phyloP scores from a whole-genome alignment of 768 basidiomycete genomes.

The Pleurotus djamor region DNA sequence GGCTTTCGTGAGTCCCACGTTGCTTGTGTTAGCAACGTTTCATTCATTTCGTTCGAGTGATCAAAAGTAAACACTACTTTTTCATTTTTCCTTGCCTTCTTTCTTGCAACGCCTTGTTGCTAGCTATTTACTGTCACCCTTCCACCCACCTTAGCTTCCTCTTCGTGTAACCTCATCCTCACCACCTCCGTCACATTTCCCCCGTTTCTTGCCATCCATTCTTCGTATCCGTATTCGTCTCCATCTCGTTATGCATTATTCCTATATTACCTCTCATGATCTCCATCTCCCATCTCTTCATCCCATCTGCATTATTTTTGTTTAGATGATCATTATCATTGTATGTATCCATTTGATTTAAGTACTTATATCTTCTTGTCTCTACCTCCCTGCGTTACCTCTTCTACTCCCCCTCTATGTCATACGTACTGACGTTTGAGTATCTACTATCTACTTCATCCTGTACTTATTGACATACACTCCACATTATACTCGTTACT shows the following conservation, averaged over 20 bases:
- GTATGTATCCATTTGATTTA: neutral
- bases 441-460: neutral
- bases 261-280: neutral
- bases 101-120: too few relatives aligned
- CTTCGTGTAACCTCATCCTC: too few relatives aligned
- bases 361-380: neutral
- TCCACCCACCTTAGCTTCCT: too few relatives aligned
- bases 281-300: neutral
- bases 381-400: neutral
- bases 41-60: conserved; percentile 7
- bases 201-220: too few relatives aligned
- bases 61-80: conserved; percentile 7
- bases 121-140: too few relatives aligned
- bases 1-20: neutral
- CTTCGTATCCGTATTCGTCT: neutral
- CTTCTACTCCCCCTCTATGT: neutral
- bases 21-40: conserved; percentile 2
- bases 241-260: neutral
- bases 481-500: neutral
- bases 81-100: neutral
- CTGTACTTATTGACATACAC: neutral
- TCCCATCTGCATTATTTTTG: neutral
- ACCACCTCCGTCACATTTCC: too few relatives aligned
- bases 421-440: too few relatives aligned
- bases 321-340: neutral